Base-by-base conservation (phyloP, 345 rosid species). In the Nasturtium officinale region DNA sequence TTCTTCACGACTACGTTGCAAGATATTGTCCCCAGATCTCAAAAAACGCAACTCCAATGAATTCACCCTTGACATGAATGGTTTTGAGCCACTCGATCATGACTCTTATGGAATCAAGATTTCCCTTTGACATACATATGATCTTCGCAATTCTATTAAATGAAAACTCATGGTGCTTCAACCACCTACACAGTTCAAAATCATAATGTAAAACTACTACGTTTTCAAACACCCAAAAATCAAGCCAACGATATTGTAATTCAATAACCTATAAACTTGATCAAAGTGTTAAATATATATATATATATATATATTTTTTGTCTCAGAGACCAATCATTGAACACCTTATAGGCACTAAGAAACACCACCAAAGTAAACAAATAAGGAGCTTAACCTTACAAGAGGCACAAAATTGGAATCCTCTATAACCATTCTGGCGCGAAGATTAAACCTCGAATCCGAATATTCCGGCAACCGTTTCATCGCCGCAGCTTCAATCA, bases 401-500 rank as follows among this genome's bases (percentile, higher is more conserved):
- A 91, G 85, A 9, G 89, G 87, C 28, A 91, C 96, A 54, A 89
- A 86, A 38, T 82, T 79, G 37, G 88, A 87, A 21, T 84, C 88
- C 12, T 84, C 83, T 50, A 91, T 85, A 53, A 88, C 86, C 55
- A 61, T 67, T 77, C 75, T 83, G 40, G 86, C 97, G 48, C 96
- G 81, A 56, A 72, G 67, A 52, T 89, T 85, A 40, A 91, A 91
- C 5, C 85, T 83, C 2, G 80, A 83, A 29, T 73, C 52, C 17
- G 75, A 58, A 66, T 73, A 94, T 67, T 87, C 89, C 28, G 91
- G 89, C 53, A 70, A 42, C 29, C 61, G 84, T 81, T 89, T 89
- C 86, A 91, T 67, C 13, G 87, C 78, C 16, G 96, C 98, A 11
- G 97, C 97, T 73, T 91, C 82, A 30, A 91, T 83, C 96, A 94